A percentile compares a stretch with the other conserved stretches of the same genome.
Evolutionary conservation across 2,329 filamentous ascomycete genomes (phyloP).

Genomic region (Cytospora piceicola): DNA sequence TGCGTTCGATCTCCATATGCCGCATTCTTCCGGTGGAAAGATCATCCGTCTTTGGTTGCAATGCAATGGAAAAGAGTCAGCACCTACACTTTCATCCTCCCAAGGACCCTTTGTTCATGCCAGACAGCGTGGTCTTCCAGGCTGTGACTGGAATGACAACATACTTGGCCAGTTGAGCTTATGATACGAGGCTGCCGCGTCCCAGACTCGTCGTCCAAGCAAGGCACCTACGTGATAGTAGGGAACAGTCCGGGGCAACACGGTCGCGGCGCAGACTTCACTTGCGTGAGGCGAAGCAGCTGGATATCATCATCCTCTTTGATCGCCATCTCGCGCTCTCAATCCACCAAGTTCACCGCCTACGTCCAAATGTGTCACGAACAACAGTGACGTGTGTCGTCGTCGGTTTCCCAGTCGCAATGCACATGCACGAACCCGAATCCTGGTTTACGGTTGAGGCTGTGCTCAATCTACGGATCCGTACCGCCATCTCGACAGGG

Average conservation of each 20-base stretch:
- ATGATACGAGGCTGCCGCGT: not conserved
- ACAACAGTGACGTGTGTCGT: not conserved
- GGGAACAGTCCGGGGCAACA: conserved; percentile 4
- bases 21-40: not conserved
- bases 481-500: conserved; percentile 19
- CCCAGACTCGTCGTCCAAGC: not conserved
- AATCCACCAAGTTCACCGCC: conserved; percentile 8
- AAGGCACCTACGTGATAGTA: not conserved
- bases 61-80: not conserved
- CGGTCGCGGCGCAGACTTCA: conserved; percentile 16
- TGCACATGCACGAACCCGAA: not conserved
- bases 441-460: conserved; percentile 19
- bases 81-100: not conserved
- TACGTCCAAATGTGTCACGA: not conserved
- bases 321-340: not conserved
- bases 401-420: not conserved
- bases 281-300: conserved; percentile 16
- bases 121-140: not conserved
- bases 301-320: not conserved
- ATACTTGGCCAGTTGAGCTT: not conserved
- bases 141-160: not conserved
- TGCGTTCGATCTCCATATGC: not conserved
- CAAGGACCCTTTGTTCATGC: not conserved
- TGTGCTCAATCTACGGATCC: conserved; percentile 13
- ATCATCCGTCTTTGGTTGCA: not conserved